Evolutionary conservation across 1,284 basidiomycete genomes (phyloP), one percentile per base, ranked within the genome.

Genomic region (Thecaphora frezii): DNA sequence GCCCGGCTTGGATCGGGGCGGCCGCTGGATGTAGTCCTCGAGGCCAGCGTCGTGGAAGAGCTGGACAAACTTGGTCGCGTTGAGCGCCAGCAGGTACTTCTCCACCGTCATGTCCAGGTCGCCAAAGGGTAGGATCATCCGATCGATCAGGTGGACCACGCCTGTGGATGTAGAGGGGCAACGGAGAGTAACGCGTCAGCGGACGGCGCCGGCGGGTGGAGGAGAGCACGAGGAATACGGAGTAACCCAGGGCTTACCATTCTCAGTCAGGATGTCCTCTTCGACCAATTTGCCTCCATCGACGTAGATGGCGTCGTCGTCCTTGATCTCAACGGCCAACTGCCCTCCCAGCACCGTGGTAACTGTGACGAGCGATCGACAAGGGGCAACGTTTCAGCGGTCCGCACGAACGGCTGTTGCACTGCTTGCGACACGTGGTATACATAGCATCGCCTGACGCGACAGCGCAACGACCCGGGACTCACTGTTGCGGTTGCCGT

Each of bases 51-150:
- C 87, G 71, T 88, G 84, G 63, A 94, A 91, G 72, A 97, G 86
- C 64, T 92, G 85, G 44, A 98, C 91, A 77, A 98, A 97, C 26
- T 85, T 84, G 0, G 89, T 90, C 76, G 93, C 96, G 73, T 97
- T 91, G 56, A 97, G 84, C 0, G 90, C 86, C 22, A 94, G 83
- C 5, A 96, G 86, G 60, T 87, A 92, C 80, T 98, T 97, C 81
- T 98, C 94, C 5, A 93, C 88, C 1, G 91, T 94, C 42, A 94
- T 82, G 64, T 86, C 83, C 43, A 98, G 85, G 28, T 88, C 83
- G 9, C 85, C 86, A 0, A 85, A 83, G 1, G 92, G 90, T 14
- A 96, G 79, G 14, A 98, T 85, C 22, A 98, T 84, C 14, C 86
- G 85, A 10, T 89, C 89, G 39, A 98, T 84, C 42, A 93, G 85